Base-by-base conservation (phyloP, 2,329 filamentous ascomycete species). In the Nemania bipapillata region DNA sequence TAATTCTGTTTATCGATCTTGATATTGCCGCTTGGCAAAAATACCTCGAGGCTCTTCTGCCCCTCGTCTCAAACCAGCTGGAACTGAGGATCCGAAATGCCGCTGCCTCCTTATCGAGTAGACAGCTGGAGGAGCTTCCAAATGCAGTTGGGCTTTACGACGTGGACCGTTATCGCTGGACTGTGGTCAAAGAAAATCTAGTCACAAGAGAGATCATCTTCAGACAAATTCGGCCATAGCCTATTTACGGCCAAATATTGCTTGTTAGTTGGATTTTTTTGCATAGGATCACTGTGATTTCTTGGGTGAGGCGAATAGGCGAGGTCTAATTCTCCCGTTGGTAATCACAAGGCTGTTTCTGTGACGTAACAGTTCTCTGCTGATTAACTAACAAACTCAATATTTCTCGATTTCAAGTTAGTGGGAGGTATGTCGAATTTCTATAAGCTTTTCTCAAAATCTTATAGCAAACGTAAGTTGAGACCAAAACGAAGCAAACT, bases 1-100 rank as follows among this genome's bases (percentile, higher is more conserved):
- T 72, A 0, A 66, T 52, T 28, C 54, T 72, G 30, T 72, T 70
- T 56, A 66, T 72, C 52, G 70, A 72, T 32, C 58, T 65, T 62
- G 58, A 66, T 20, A 35, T 69, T 22, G 26, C 45, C 2, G 24
- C 49, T 15, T 72, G 70, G 70, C 30, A 37, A 2, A 59, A 30
- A 52, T 72, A 66, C 32, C 37, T 72, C 28, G 56, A 49, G 54
- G 68, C 55, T 30, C 61, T 71, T 11, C 26, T 70, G n/a, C 64
- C 68, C 11, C 22, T 32, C 24, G 54, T 63, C 20, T 72, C 70
- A 3, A 15, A n/a, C 11, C 50, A 64, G 20, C 58, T 72, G 12
- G 58, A 70, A 40, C 49, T 71, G n/a, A 65, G 69, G 7, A 65
- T 71, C n/a, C 63, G 67, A 9, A 70, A 54, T 11, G 67, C 67